These are phyloP conservation scores for Ustilago hordei DNA, from an alignment of 1,284 basidiomycete genomes.

Conservation along the genomic window DNA sequence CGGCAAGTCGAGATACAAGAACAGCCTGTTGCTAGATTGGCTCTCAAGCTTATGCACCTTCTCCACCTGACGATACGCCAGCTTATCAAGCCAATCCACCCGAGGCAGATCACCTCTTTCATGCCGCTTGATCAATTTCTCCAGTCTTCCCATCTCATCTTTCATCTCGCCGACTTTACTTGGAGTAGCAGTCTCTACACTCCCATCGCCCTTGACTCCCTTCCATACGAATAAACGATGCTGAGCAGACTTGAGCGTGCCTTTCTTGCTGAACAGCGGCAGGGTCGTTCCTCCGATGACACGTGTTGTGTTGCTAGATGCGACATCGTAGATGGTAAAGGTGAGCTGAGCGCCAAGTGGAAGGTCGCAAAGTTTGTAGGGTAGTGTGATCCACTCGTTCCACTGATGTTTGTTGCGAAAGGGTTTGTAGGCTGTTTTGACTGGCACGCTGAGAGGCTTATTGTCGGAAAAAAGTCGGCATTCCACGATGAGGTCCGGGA, in stretches of 20 bases:
- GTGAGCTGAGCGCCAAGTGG: conserved; percentile 87
- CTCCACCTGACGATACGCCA: conserved; percentile 92
- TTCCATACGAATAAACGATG: conserved; percentile 88
- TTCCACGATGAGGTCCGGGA: conserved; percentile 91
- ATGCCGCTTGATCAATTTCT: conserved; percentile 96
- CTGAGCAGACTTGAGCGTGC: conserved; percentile 80
- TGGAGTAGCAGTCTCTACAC: conserved; percentile 83
- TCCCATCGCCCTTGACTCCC: conserved; percentile 84
- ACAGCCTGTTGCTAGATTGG: conserved; percentile 69
- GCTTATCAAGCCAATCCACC: conserved; percentile 93
- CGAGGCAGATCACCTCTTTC: conserved; percentile 93
- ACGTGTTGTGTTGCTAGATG: conserved; percentile 75
- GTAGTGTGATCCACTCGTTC: conserved; percentile 93
- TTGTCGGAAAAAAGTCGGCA: conserved; percentile 92
- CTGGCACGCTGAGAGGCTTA: conserved; percentile 88
- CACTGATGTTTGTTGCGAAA: conserved; percentile 76
- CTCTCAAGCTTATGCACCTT: conserved; percentile 71
- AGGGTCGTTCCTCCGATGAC: conserved; percentile 89
- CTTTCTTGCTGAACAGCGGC: conserved; percentile 88
- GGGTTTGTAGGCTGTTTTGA: conserved; percentile 89
- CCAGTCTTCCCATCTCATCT: conserved; percentile 93
- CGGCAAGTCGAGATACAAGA: conserved; percentile 93
- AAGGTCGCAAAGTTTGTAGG: conserved; percentile 89
- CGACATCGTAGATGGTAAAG: conserved; percentile 93
- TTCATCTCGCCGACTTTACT: conserved; percentile 67